Conservation (phyloP, 331 rosid genomes). For the Phaseolus coccineus region DNA sequence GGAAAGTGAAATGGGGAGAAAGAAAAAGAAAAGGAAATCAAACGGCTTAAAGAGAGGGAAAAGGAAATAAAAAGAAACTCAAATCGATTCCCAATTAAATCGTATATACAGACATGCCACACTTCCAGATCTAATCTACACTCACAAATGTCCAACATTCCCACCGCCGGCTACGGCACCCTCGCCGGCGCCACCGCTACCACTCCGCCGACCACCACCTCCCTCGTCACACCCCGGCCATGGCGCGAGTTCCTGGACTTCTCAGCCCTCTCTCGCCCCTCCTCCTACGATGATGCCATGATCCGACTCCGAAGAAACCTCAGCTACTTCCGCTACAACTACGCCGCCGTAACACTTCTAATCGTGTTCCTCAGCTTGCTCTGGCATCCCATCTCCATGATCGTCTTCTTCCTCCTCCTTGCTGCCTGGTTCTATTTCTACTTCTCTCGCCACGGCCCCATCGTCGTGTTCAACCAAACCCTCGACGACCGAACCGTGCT, state of each 20-base stretch:
- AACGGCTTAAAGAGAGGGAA: background rate
- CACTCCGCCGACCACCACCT: constrained; percentile 11
- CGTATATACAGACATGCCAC: background rate
- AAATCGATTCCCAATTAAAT: background rate
- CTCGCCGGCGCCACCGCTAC: constrained; percentile 36
- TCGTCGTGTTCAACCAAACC: constrained; percentile 46
- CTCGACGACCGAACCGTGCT: constrained; percentile 61
- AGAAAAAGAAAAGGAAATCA: background rate
- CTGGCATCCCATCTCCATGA: constrained; percentile 78
- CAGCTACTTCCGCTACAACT: constrained; percentile 72
- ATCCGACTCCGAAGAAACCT: constrained; percentile 62
- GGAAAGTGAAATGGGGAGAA: background rate
- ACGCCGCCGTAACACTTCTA: constrained; percentile 62
- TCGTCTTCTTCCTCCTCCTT: constrained; percentile 63
- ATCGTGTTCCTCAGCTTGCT: constrained; percentile 60
- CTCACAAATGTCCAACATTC: constrained; percentile 36
- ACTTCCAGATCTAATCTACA: constrained; percentile 39
- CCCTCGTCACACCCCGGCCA: constrained; percentile 58
- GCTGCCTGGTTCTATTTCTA: constrained; percentile 73
- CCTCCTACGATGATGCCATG: constrained; percentile 68
- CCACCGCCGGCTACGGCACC: constrained; percentile 44
- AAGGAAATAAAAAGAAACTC: background rate
- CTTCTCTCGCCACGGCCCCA: constrained; percentile 69
- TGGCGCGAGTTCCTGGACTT: constrained; percentile 74
- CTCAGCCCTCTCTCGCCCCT: constrained; percentile 64